These are phyloP conservation scores for Abrus precatorius DNA, from an alignment of 306 rosid genomes.

Conservation along the genomic window DNA sequence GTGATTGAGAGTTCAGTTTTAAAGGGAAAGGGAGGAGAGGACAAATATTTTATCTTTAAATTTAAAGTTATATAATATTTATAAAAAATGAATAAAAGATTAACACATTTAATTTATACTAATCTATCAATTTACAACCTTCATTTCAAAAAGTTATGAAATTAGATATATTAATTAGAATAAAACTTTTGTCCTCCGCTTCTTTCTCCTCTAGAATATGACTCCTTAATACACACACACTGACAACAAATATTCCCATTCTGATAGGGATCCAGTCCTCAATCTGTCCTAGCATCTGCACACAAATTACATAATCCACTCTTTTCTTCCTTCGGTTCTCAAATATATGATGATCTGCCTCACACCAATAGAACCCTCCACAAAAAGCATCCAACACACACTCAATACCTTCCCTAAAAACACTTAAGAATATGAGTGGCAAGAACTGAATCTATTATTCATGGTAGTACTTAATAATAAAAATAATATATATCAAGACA, in stretches of 20 bases:
- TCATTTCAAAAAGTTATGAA: too few relatives aligned
- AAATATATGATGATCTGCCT: slow-evolving; percentile 7
- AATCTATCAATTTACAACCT: too few relatives aligned
- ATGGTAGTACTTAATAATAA: neutral
- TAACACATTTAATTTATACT: too few relatives aligned
- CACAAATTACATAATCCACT: neutral
- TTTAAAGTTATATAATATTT: too few relatives aligned
- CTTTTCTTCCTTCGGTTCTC: neutral
- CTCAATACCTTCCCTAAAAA: neutral
- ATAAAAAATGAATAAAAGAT: too few relatives aligned
- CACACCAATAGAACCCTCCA: neutral
- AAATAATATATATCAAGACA: neutral
- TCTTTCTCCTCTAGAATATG: too few relatives aligned
- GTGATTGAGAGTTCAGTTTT: too few relatives aligned
- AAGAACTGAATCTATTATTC: neutral
- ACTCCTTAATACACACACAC: too few relatives aligned
- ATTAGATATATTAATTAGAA: too few relatives aligned
- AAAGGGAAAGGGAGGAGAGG: too few relatives aligned
- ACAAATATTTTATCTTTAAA: too few relatives aligned
- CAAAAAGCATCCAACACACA: neutral
- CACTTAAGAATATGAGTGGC: slow-evolving; percentile 8
- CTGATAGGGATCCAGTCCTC: slow-evolving; percentile 19
- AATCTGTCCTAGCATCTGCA: neutral
- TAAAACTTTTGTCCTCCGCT: too few relatives aligned
- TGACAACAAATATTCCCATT: slow-evolving; percentile 28